Conservation (phyloP, 192 early-diverging fungal genomes). For the Entophlyctis helioformis region DNA sequence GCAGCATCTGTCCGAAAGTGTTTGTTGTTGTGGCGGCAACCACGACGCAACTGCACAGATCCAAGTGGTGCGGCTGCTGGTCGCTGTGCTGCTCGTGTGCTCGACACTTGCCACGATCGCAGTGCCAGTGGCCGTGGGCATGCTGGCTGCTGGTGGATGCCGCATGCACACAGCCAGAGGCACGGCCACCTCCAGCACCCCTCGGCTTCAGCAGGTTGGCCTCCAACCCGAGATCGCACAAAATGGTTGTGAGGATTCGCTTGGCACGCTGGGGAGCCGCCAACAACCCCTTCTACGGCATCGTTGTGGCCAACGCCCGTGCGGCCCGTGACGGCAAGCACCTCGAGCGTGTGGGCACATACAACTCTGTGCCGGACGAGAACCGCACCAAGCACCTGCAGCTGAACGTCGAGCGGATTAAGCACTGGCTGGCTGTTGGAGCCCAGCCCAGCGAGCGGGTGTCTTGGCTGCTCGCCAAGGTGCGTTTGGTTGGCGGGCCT, state of each 20-base stretch:
- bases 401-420: slow-evolving; percentile 76
- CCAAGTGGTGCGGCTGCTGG: too few species aligned
- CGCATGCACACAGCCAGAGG: too few species aligned
- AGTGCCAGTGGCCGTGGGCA: too few species aligned
- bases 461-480: slow-evolving; percentile 76
- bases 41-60: too few species aligned
- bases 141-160: too few species aligned
- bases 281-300: slow-evolving; percentile 86
- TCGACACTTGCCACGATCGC: too few species aligned
- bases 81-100: too few species aligned
- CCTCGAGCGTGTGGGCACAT: slow-evolving; percentile 85
- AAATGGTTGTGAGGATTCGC: slow-evolving; percentile 51
- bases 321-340: slow-evolving; percentile 76
- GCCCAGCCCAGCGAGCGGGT: slow-evolving; percentile 91
- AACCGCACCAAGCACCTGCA: slow-evolving; percentile 73
- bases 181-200: too few species aligned
- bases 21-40: too few species aligned
- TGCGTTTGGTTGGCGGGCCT: slow-evolving; percentile 8
- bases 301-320: slow-evolving; percentile 78
- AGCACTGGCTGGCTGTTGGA: slow-evolving; percentile 95
- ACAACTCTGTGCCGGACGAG: slow-evolving; percentile 64
- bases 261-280: slow-evolving; percentile 83
- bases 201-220: too few species aligned
- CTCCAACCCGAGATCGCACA: too few species aligned
- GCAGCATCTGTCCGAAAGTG: too few species aligned